These are phyloP conservation scores for Amauroascus verrucosus DNA, from an alignment of 2,329 filamentous ascomycete species.

Conservation along the genomic window DNA sequence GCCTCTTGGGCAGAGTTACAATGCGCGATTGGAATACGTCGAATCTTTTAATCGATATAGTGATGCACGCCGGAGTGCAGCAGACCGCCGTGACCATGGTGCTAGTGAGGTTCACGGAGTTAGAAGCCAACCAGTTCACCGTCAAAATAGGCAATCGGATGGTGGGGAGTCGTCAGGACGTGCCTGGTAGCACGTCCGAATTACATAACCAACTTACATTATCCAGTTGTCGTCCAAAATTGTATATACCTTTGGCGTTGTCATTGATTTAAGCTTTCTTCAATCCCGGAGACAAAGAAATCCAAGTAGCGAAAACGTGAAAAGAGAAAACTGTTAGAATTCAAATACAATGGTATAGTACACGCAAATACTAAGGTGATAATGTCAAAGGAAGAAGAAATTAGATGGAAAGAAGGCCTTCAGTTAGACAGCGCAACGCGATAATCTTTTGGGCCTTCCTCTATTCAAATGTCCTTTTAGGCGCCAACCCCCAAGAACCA, in stretches of 20 bases:
- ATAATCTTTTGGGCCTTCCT: background rate
- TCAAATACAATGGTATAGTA: conserved; percentile 11
- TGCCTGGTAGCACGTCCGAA: background rate
- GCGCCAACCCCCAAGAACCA: background rate
- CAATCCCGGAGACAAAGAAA: background rate
- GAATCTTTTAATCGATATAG: conserved; percentile 6
- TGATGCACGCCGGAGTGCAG: background rate
- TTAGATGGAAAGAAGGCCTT: background rate
- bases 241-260: background rate
- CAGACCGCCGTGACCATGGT: background rate
- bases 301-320: background rate
- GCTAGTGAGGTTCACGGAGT: background rate
- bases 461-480: background rate
- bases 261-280: too few species aligned
- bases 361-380: background rate
- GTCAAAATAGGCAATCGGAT: background rate
- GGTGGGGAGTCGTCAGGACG: background rate
- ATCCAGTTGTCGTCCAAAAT: background rate
- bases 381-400: background rate
- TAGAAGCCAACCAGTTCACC: background rate
- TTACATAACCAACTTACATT: background rate
- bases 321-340: too few species aligned
- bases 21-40: conserved; percentile 12
- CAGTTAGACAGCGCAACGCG: background rate
- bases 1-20: conserved; percentile 12